Percentiles rank a stretch among this genome's conserved stretches.
phyloP scores from a whole-genome alignment of 169 alveolate species.

The Blepharisma undulans region DNA sequence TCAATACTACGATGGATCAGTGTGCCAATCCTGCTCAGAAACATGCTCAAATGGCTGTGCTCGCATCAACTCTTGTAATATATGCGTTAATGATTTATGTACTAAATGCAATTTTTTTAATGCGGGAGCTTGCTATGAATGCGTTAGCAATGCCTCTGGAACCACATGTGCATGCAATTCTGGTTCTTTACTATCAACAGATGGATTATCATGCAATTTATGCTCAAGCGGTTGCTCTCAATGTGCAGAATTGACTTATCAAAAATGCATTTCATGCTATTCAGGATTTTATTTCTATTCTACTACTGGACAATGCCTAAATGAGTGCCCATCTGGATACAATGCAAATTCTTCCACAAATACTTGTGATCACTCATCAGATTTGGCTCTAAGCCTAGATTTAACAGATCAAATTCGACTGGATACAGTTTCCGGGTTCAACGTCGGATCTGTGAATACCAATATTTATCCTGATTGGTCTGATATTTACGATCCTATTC shows the following conservation, averaged over 20 bases:
- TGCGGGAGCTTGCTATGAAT: background rate
- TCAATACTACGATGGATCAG: conserved; percentile 12
- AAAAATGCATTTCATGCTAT: background rate
- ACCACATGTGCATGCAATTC: background rate
- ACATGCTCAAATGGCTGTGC: background rate
- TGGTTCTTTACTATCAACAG: background rate
- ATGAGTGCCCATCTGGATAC: conserved; percentile 3
- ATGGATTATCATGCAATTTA: background rate
- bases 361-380: background rate
- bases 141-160: background rate
- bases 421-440: background rate
- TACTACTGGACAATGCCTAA: background rate
- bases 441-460: background rate
- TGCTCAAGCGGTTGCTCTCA: background rate
- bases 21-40: background rate
- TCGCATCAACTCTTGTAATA: background rate
- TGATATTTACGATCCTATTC: background rate
- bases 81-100: background rate
- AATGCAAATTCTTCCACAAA: background rate
- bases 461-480: background rate
- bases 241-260: background rate
- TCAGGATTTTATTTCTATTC: background rate
- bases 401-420: background rate
- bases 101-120: background rate
- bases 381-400: background rate